Base-by-base conservation (phyloP, 164 flowering plant genomes). In the Saururus chinensis region DNA sequence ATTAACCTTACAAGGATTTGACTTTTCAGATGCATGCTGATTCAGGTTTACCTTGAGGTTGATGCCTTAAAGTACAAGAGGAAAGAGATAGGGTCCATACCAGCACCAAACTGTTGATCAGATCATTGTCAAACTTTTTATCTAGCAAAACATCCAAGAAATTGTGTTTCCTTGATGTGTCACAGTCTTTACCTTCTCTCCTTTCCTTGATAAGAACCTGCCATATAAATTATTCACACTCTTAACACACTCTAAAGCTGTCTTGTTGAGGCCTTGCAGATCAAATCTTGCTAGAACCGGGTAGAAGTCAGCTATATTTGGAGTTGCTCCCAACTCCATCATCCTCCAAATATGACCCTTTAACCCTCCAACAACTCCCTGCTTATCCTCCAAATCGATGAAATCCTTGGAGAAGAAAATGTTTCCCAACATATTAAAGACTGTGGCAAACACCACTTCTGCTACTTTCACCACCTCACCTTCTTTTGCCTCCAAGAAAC, bases 391-490 rank as follows among this genome's bases (percentile, higher is more conserved):
- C 42, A 69, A 57, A 24, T 59, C 30, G 2, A 73, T 24, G 7
- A 70, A 51, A 64, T 75, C 77, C 55, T 52, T 67, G 17, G 75
- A 78, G 16, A 71, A 22, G 0, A 71, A 23, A 23, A 62, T 40
- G 56, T 65, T 62, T 7, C 68, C 51, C 56, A 74, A n/a, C 48
- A 67, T 68, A 45, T 78, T 75, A 20, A 73, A 57, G 7, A 56
- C 55, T 7, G 73, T 64, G 0, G 64, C 69, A 62, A 64, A 74
- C 3, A 60, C 71, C 16, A 66, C 65, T 22, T 69, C 65, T 4
- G 40, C 67, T n/a, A 73, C 41, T 19, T 69, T 66, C 64, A 70
- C 65, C 49, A 56, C 65, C 45, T 60, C 20, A 1, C 73, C 73
- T 63, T 66, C 59, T 51, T 56, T 69, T 19, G 17, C 14, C 11